Conservation (phyloP, 2,329 filamentous ascomycete species). For the Ceratocystis colombiana region DNA sequence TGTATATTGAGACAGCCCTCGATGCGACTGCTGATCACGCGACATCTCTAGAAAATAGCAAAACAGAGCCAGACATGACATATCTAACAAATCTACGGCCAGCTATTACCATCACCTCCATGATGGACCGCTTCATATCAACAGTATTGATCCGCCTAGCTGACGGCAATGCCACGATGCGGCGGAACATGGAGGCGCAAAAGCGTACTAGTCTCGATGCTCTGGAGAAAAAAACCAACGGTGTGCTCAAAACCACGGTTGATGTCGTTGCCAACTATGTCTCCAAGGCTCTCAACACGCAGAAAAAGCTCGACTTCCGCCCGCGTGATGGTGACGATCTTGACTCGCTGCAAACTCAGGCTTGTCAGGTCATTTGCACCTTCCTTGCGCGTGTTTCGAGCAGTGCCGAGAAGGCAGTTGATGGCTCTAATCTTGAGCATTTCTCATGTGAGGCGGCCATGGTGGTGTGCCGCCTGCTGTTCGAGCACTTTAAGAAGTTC, state of each 20-base stretch:
- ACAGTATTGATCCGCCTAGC: constrained; percentile 86
- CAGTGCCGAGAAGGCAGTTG: constrained; percentile 57
- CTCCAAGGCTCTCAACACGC: constrained; percentile 57
- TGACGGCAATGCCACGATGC: constrained; percentile 78
- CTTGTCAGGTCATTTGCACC: constrained; percentile 68
- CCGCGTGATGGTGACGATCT: constrained; percentile 66
- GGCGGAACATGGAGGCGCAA: constrained; percentile 79
- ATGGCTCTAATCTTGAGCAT: constrained; percentile 71
- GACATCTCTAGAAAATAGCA: constrained; percentile 63
- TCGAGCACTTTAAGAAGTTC: constrained; percentile 93
- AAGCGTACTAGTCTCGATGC: constrained; percentile 61
- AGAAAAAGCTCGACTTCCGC: constrained; percentile 83
- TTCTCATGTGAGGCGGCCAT: constrained; percentile 78
- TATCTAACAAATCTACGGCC: constrained; percentile 72
- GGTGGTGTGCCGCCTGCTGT: constrained; percentile 63
- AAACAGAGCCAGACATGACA: constrained; percentile 74
- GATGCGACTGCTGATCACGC: constrained; percentile 65
- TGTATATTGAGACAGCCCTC: constrained; percentile 58
- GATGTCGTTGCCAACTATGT: constrained; percentile 68
- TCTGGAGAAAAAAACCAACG: constrained; percentile 74
- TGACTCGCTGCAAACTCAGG: constrained; percentile 74
- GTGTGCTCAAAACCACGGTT: constrained; percentile 46
- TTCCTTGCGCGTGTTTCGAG: constrained; percentile 64
- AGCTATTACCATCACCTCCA: constrained; percentile 77
- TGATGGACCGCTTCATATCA: constrained; percentile 86